These are phyloP conservation scores for Viridothelium virens DNA, from an alignment of 495 filamentous ascomycete species.

Conservation along the genomic window DNA sequence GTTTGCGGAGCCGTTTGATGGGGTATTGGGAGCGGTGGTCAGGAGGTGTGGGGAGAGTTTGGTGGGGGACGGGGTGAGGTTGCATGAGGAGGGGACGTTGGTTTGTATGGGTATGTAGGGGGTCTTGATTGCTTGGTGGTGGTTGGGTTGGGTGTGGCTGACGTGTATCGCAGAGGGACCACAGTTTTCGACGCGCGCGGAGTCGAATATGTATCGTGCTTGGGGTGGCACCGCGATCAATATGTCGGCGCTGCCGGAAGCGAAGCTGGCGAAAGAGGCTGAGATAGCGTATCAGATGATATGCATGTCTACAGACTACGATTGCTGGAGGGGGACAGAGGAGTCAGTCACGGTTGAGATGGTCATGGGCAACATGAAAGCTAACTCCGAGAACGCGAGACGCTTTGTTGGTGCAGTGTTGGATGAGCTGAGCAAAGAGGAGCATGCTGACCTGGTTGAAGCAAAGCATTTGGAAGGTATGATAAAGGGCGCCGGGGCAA, in stretches of 20 bases:
- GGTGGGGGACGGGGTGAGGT: slow-evolving; percentile 65
- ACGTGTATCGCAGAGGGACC: slow-evolving; percentile 60
- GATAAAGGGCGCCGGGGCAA: slow-evolving; percentile 48
- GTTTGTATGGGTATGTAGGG: slow-evolving; percentile 74
- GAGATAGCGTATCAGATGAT: slow-evolving; percentile 97
- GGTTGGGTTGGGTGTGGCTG: neutral
- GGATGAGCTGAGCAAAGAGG: slow-evolving; percentile 69
- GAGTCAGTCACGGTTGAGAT: slow-evolving; percentile 83
- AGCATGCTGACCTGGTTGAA: slow-evolving; percentile 63
- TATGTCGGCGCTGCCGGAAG: slow-evolving; percentile 94
- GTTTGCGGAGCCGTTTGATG: slow-evolving; percentile 93
- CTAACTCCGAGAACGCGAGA: slow-evolving; percentile 80
- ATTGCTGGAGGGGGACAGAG: slow-evolving; percentile 73
- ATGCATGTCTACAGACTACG: slow-evolving; percentile 98
- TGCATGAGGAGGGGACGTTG: slow-evolving; percentile 72
- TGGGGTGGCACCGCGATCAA: slow-evolving; percentile 92
- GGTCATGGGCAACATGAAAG: slow-evolving; percentile 94
- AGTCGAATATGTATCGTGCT: slow-evolving; percentile 85
- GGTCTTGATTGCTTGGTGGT: neutral
- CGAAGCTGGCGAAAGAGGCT: slow-evolving; percentile 90
- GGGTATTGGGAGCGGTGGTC: slow-evolving; percentile 63
- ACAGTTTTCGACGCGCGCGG: slow-evolving; percentile 94
- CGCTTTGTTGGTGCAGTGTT: slow-evolving; percentile 78
- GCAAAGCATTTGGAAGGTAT: slow-evolving; percentile 67
- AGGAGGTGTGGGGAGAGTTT: slow-evolving; percentile 63